Conservation (phyloP, 2,329 filamentous ascomycete genomes). For the Epichloe gansuensis region DNA sequence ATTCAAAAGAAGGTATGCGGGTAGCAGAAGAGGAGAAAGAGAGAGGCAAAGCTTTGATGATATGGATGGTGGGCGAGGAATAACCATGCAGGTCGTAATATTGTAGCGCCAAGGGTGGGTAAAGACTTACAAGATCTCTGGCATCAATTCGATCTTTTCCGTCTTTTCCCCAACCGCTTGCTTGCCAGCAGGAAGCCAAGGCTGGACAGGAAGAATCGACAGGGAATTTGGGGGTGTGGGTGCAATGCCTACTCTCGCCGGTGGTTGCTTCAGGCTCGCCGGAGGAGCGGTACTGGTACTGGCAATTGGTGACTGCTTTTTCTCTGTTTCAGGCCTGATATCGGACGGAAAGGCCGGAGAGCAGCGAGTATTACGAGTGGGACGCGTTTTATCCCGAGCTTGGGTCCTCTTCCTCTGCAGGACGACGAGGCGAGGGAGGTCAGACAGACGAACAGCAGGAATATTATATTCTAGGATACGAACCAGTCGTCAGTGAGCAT, state of each 20-base stretch:
- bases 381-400: not conserved
- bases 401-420: not conserved
- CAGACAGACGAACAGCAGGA: not conserved
- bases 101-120: not conserved
- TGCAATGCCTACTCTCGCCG: not conserved
- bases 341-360: not conserved
- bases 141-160: conserved; percentile 9
- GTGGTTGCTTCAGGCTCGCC: not conserved
- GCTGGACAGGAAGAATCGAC: conserved; percentile 1
- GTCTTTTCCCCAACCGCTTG: conserved; percentile 8
- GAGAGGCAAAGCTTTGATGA: not conserved
- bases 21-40: not conserved
- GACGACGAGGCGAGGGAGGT: not conserved
- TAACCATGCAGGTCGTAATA: not conserved
- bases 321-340: not conserved
- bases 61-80: not conserved
- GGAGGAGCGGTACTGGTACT: not conserved
- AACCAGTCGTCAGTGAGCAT: not conserved
- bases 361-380: not conserved
- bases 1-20: not conserved
- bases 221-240: not conserved
- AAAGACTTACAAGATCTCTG: conserved; percentile 8
- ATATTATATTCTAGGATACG: not conserved
- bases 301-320: not conserved
- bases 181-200: not conserved